Conservation (phyloP, 1,284 basidiomycete genomes). For the Xerocomus minutiporus region DNA sequence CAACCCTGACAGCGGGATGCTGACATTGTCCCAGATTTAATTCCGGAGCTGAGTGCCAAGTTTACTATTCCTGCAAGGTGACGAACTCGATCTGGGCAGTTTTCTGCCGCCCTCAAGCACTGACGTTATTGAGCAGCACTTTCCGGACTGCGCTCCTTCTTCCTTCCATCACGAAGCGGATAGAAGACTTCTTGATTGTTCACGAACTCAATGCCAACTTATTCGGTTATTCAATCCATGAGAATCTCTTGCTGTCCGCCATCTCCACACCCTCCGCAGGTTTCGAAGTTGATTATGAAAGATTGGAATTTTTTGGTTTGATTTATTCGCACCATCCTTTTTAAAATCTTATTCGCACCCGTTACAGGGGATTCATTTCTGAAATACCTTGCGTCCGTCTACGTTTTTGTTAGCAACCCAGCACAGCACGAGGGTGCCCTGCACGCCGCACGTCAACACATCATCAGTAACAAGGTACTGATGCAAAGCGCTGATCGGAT, state of each 20-base stretch:
- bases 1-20: slow-evolving; percentile 23
- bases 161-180: slow-evolving; percentile 64
- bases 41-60: slow-evolving; percentile 71
- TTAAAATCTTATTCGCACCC: slow-evolving; percentile 13
- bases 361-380: slow-evolving; percentile 71
- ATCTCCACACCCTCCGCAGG: slow-evolving; percentile 63
- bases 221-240: slow-evolving; percentile 57
- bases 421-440: slow-evolving; percentile 57
- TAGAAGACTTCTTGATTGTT: slow-evolving; percentile 68
- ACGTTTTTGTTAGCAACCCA: slow-evolving; percentile 67
- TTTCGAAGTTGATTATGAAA: slow-evolving; percentile 71
- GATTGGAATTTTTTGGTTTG: slow-evolving; percentile 73
- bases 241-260: slow-evolving; percentile 58
- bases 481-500: slow-evolving; percentile 50
- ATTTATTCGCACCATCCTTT: slow-evolving; percentile 10
- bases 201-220: slow-evolving; percentile 72
- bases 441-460: slow-evolving; percentile 57
- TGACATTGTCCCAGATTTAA: slow-evolving; percentile 51
- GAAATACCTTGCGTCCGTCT: slow-evolving; percentile 70
- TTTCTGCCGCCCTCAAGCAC: slow-evolving; percentile 18
- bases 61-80: slow-evolving; percentile 73
- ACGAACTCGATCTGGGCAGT: slow-evolving; percentile 18
- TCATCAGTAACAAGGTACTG: slow-evolving; percentile 71
- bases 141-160: slow-evolving; percentile 62
- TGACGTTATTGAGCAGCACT: slow-evolving; percentile 43